phyloP scores from a whole-genome alignment of 2,329 filamentous ascomycete species.

The Ceratocystis papillata region DNA sequence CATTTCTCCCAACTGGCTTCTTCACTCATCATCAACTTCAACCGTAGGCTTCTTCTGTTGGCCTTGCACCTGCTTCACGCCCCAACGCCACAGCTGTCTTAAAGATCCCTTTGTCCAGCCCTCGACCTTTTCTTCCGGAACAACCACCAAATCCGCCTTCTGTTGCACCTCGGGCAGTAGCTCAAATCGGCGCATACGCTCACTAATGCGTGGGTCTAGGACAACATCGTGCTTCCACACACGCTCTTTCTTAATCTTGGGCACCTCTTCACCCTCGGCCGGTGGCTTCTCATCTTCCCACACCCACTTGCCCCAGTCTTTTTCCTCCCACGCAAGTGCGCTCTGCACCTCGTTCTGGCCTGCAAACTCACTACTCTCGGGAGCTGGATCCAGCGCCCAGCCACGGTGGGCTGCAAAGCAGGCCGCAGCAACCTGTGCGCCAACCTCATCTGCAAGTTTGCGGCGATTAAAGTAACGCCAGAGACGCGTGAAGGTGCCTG shows the following conservation, averaged over 20 bases:
- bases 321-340: conserved; percentile 59
- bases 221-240: conserved; percentile 68
- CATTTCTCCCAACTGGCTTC: neutral
- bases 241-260: conserved; percentile 43
- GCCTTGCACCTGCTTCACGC: conserved; percentile 33
- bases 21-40: conserved; percentile 32
- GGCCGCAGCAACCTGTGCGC: conserved; percentile 74
- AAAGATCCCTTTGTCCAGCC: conserved; percentile 55
- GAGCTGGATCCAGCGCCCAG: conserved; percentile 31
- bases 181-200: conserved; percentile 71
- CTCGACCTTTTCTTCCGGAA: conserved; percentile 58
- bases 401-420: conserved; percentile 48
- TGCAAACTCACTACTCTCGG: conserved; percentile 26
- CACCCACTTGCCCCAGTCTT: conserved; percentile 73
- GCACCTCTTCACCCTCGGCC: conserved; percentile 34
- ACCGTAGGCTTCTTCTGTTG: conserved; percentile 36
- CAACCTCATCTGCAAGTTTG: conserved; percentile 73
- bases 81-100: conserved; percentile 44
- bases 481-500: conserved; percentile 76
- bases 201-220: conserved; percentile 62
- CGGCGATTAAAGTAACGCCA: conserved; percentile 81
- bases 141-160: conserved; percentile 49
- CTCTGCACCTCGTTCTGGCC: conserved; percentile 48
- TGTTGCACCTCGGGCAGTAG: conserved; percentile 59
- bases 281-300: conserved; percentile 45